Evolutionary conservation across 2,329 filamentous ascomycete genomes (phyloP), one percentile per base, ranked within the genome.

Genomic region (Aurifilum marmelostoma): DNA sequence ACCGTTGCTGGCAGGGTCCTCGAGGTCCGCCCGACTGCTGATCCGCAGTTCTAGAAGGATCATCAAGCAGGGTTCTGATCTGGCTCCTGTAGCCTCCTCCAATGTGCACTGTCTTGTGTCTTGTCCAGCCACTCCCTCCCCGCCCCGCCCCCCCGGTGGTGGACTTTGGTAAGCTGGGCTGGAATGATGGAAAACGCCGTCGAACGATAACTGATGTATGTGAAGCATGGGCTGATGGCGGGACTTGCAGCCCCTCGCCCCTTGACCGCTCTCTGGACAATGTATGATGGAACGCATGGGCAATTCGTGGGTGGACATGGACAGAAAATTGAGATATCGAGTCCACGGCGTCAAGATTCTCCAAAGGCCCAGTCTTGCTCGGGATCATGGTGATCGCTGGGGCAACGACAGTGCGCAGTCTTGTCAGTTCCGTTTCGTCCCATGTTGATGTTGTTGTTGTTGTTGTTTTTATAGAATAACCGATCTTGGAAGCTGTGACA

Each of bases 361-460:
- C 24, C 12, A 18, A 39, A 62, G n/a, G 34, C 9, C 24, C 39
- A 4, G 4, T 37, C 58, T 59, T 29, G 34, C 34, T 59, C 21
- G 29, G n/a, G 29, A 11, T 32, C 27, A n/a, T 34, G 56, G 24
- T 60, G 56, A 37, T 60, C 27, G 34, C 41, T 9, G 67, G 43
- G n/a, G 43, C 43, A 41, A 29, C 18, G n/a, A 18, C 67, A 66
- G 63, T 54, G 47, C 24, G 58, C 32, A 43, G 63, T 61, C 63
- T 43, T 56, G 24, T 24, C 65, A 41, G 59, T 39, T 65, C 67
- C 65, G 67, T 69, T 67, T 69, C 67, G 67, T 69, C 67, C 60
- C 59, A 67, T 63, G 50, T 69, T 50, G n/a, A n/a, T n/a, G n/a
- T 21, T 39, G 2, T 16, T n/a, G n/a, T n/a, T n/a, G n/a, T n/a